These are phyloP conservation scores for Chrysoporthe deuterocubensis DNA, from an alignment of 2,329 filamentous ascomycete genomes.

Conservation along the genomic window DNA sequence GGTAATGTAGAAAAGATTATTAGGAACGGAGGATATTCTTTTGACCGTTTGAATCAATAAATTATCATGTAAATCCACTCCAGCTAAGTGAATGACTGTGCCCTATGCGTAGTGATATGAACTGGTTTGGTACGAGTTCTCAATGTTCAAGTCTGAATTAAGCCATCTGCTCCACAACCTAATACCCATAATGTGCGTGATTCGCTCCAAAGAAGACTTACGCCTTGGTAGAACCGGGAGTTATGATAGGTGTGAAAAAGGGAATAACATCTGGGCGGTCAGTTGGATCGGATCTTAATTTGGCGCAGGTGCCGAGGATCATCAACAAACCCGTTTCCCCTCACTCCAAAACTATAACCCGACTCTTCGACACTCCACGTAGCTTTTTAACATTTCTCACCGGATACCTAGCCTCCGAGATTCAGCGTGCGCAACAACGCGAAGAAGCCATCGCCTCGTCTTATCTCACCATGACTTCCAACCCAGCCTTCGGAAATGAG, in stretches of 20 bases:
- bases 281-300: not conserved
- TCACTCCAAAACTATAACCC: not conserved
- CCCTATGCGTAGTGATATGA: too few relatives aligned
- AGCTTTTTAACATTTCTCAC: not conserved
- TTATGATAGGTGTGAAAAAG: not conserved
- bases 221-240: not conserved
- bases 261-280: not conserved
- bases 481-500: conserved; percentile 39
- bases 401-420: not conserved
- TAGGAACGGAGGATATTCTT: too few relatives aligned
- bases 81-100: too few relatives aligned
- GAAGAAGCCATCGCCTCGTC: not conserved
- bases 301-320: not conserved
- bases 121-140: too few relatives aligned
- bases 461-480: conserved; percentile 37
- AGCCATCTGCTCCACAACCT: not conserved
- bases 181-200: not conserved
- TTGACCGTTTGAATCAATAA: too few relatives aligned
- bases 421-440: not conserved
- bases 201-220: not conserved
- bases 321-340: not conserved
- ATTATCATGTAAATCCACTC: too few relatives aligned
- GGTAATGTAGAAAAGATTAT: too few relatives aligned
- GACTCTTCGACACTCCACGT: not conserved
- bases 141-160: too few relatives aligned